Evolutionary conservation across 768 basidiomycete genomes (phyloP).

Genomic region (Lyophyllum atratum): DNA sequence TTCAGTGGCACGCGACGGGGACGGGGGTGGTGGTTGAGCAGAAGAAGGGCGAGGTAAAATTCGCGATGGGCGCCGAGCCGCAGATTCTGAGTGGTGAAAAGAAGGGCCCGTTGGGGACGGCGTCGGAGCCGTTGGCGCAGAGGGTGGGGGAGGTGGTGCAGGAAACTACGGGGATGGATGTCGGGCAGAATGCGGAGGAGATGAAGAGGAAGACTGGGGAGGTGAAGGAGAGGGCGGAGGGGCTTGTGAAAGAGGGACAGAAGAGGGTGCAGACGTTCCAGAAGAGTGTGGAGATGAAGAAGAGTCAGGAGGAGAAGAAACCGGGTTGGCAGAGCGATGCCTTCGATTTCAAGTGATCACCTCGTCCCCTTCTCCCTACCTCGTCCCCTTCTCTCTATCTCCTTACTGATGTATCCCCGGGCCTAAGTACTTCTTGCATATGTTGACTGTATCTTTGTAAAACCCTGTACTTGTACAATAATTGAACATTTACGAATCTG

Average conservation of each 20-base stretch:
- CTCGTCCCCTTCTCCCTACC: too few species aligned
- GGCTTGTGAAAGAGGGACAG: slow-evolving; percentile 31
- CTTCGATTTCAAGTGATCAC: too few species aligned
- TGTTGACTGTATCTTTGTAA: too few species aligned
- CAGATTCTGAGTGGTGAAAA: slow-evolving; percentile 72
- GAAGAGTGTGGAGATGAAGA: slow-evolving; percentile 44
- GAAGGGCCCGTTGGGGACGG: slow-evolving; percentile 62
- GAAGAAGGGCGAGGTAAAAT: slow-evolving; percentile 25
- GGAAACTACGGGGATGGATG: slow-evolving; percentile 28
- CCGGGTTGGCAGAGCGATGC: slow-evolving; percentile 53
- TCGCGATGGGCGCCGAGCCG: slow-evolving; percentile 75
- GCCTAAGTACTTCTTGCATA: too few species aligned
- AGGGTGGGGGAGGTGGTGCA: slow-evolving; percentile 33
- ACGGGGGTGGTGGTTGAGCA: slow-evolving; percentile 65
- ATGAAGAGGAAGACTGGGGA: slow-evolving; percentile 25
- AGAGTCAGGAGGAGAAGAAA: slow-evolving; percentile 32
- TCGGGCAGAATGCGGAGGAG: slow-evolving; percentile 16
- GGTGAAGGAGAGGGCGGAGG: slow-evolving; percentile 26
- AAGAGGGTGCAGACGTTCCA: slow-evolving; percentile 43
- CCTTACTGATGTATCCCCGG: too few species aligned
- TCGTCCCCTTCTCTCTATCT: too few species aligned
- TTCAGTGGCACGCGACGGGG: slow-evolving; percentile 58
- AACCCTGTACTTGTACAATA: too few species aligned
- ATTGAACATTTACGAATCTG: too few species aligned
- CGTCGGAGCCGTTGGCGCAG: slow-evolving; percentile 42